phyloP scores from a whole-genome alignment of 2,329 filamentous ascomycete species.

The Thielaviopsis punctulata region DNA sequence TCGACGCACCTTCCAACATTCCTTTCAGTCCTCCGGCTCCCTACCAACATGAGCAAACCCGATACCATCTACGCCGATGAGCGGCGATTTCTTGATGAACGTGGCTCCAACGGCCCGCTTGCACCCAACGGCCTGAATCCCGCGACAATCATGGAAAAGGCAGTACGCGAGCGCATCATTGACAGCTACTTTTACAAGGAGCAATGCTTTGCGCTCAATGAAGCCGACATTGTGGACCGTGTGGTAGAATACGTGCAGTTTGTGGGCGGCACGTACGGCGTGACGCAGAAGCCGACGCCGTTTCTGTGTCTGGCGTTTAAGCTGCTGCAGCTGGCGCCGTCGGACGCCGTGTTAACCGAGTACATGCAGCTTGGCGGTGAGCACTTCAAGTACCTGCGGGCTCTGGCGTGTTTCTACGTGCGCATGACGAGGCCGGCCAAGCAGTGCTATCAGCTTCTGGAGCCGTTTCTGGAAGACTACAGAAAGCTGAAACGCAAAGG shows the following conservation, averaged over 20 bases:
- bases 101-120: slow-evolving; percentile 58
- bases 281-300: slow-evolving; percentile 69
- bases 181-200: slow-evolving; percentile 98
- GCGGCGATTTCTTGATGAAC: slow-evolving; percentile 70
- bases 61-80: slow-evolving; percentile 61
- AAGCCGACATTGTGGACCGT: slow-evolving; percentile 67
- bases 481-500: slow-evolving; percentile 68
- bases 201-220: slow-evolving; percentile 91
- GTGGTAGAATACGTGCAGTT: slow-evolving; percentile 67
- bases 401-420: slow-evolving; percentile 85
- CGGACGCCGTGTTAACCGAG: slow-evolving; percentile 58
- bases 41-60: slow-evolving; percentile 8
- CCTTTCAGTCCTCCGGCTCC: neutral
- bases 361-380: slow-evolving; percentile 65
- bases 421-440: slow-evolving; percentile 67
- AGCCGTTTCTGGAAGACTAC: slow-evolving; percentile 66
- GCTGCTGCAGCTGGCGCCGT: slow-evolving; percentile 71
- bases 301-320: slow-evolving; percentile 94
- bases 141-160: slow-evolving; percentile 88
- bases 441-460: slow-evolving; percentile 63
- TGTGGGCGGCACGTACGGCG: slow-evolving; percentile 76
- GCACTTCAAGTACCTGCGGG: slow-evolving; percentile 72
- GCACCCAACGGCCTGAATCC: slow-evolving; percentile 82
- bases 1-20: neutral
- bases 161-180: slow-evolving; percentile 85